Conservation (phyloP, 257 asterid genomes). For the Solanum ahanhuiri region DNA sequence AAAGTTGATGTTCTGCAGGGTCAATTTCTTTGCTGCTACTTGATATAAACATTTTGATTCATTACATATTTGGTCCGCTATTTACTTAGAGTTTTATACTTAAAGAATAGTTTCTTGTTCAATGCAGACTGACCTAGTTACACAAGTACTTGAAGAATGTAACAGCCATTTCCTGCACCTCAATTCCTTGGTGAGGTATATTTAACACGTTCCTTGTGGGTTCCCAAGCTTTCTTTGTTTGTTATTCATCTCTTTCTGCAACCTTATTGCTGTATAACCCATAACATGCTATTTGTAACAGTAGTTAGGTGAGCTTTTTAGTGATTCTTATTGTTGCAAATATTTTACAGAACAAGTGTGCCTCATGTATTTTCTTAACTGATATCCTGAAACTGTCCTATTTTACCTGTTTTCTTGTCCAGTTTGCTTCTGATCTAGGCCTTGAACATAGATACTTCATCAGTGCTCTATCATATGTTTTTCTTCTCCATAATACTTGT, state of each 20-base stretch:
- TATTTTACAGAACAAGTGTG: not conserved
- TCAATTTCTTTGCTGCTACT: not conserved
- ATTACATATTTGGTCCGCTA: not conserved
- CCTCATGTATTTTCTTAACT: not conserved
- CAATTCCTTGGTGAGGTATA: constrained; percentile 66
- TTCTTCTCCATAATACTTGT: not conserved
- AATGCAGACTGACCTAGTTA: constrained; percentile 55
- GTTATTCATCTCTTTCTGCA: not conserved
- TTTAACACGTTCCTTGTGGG: not conserved
- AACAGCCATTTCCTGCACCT: constrained; percentile 55
- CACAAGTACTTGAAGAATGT: constrained; percentile 87
- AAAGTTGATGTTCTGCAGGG: not conserved
- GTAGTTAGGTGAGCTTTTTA: not conserved
- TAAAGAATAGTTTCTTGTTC: not conserved
- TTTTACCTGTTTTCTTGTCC: not conserved
- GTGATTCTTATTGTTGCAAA: not conserved
- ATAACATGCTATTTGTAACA: not conserved
- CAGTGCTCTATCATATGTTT: not conserved
- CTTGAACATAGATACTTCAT: not conserved
- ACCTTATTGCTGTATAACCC: not conserved
- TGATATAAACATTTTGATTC: not conserved
- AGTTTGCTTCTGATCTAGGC: not conserved
- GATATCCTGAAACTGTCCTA: not conserved
- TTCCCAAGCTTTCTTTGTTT: not conserved
- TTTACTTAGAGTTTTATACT: not conserved